Base-by-base conservation (phyloP, 768 basidiomycete genomes). In the Lactarius indigo region DNA sequence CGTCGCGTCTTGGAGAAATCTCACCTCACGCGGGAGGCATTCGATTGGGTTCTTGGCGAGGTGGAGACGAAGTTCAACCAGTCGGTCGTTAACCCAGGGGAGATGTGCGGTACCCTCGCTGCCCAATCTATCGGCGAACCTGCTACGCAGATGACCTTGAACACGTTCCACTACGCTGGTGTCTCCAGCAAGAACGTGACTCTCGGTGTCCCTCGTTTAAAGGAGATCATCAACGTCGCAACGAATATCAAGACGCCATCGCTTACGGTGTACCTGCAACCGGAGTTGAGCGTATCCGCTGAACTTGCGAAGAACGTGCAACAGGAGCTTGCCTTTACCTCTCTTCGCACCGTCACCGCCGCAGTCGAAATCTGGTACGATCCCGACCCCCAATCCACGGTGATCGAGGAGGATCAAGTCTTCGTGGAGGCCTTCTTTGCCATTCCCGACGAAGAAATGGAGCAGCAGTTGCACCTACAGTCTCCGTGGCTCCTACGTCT, bases 151-250 rank as follows among this genome's bases (percentile, higher is more conserved):
- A 98, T 99, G 97, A 98, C 97, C 7, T 78, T 99, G 65, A 99
- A 99, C 77, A 98, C 96, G 0, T 99, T 98, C 92, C 97, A 99
- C 79, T 98, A 98, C 76, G 97, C 97, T 68, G 97, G 97, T 89
- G 97, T 99, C 30, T 96, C 97, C n/a, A 94, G 92, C 74, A 98
- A 98, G 80, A 98, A 97, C 78, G 97, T 99, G 59, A 99, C 97
- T 0, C 92, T 98, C 66, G 97, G 97, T 88, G 97, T 99, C 2
- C 97, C 97, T 2, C 96, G 97, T 78, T 77, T 99, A 70, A 98
- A 98, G 81, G 97, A 98, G 78, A 98, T 98, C 72, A 98, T 99
- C 80, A 99, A 99, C 74, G 96, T 98, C 66, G 97, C 97, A 0
- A 92, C 90, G 23, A 96, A 98, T 75, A 97, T 98, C 84, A 97